Percentiles rank a stretch among this genome's conserved stretches.
phyloP scores from a whole-genome alignment of 345 rosid genomes.

The Balakata baccata region DNA sequence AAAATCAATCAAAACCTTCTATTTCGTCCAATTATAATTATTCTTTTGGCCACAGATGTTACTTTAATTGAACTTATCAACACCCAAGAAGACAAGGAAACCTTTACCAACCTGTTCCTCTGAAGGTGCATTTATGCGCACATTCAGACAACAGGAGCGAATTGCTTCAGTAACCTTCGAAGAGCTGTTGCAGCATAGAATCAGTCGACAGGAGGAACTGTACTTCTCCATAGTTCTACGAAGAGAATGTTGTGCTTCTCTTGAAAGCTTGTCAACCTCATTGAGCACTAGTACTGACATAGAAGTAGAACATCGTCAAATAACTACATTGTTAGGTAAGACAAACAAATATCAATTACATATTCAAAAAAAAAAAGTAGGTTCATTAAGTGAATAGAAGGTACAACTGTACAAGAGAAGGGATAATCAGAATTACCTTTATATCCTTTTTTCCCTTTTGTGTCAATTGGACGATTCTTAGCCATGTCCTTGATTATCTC shows the following conservation, averaged over 20 bases:
- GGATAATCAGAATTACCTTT: conserved; percentile 51
- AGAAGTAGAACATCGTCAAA: conserved; percentile 16
- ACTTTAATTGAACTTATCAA: no score
- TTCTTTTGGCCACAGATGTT: no score
- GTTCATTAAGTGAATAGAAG: not conserved
- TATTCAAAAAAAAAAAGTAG: not conserved
- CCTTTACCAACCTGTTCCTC: conserved; percentile 66
- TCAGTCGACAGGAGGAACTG: conserved; percentile 81
- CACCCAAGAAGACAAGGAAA: conserved; percentile 12
- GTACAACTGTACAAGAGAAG: conserved; percentile 3
- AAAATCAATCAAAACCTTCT: not conserved
- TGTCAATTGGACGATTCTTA: conserved; percentile 85
- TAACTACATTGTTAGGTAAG: not conserved
- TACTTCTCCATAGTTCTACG: conserved; percentile 99
- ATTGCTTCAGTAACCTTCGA: conserved; percentile 96
- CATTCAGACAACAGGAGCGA: conserved; percentile 92
- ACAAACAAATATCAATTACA: not conserved
- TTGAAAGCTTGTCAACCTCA: conserved; percentile 98
- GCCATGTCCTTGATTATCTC: conserved; percentile 99
- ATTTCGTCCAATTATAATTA: not conserved
- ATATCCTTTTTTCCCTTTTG: conserved; percentile 76
- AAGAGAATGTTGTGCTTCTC: conserved; percentile 98
- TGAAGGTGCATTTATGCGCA: conserved; percentile 80
- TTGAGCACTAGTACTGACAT: conserved; percentile 80
- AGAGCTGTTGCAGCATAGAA: conserved; percentile 93